Conservation (phyloP, 1,284 basidiomycete genomes). For the Cutaneotrichosporon cutaneum region DNA sequence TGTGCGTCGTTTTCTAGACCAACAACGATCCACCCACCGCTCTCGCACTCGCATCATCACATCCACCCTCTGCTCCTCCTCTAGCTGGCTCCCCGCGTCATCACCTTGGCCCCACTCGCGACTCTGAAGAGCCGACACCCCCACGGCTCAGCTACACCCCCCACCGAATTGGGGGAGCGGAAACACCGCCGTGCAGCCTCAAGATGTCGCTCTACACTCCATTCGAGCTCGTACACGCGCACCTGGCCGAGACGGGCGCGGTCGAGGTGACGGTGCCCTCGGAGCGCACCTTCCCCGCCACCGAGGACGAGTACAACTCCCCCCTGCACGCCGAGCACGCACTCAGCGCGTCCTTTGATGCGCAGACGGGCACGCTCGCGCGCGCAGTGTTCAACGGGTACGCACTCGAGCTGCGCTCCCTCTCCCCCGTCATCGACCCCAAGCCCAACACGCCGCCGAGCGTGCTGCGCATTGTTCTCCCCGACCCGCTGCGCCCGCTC, state of each 20-base stretch:
- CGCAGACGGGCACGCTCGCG: slow-evolving; percentile 66
- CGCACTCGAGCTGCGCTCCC: slow-evolving; percentile 71
- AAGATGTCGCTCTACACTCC: slow-evolving; percentile 35
- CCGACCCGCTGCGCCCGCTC: slow-evolving; percentile 63
- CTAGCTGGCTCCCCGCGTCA: not conserved
- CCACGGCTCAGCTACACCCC: not conserved
- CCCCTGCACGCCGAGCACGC: slow-evolving; percentile 73
- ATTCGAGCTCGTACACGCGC: slow-evolving; percentile 42
- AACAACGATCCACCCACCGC: not conserved
- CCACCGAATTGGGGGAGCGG: slow-evolving; percentile 4
- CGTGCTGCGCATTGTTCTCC: slow-evolving; percentile 74
- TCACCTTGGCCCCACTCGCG: not conserved
- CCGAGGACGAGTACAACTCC: slow-evolving; percentile 52
- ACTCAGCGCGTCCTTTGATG: slow-evolving; percentile 62
- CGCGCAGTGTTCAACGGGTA: slow-evolving; percentile 72
- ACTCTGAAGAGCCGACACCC: not conserved
- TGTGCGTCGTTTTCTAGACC: slow-evolving; percentile 5
- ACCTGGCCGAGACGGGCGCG: slow-evolving; percentile 30
- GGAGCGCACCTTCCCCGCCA: slow-evolving; percentile 57
- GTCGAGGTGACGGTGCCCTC: slow-evolving; percentile 36
- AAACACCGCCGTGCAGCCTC: slow-evolving; percentile 2
- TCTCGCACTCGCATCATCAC: not conserved
- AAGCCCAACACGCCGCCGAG: slow-evolving; percentile 50
- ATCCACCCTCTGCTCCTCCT: not conserved
- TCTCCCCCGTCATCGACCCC: slow-evolving; percentile 54